phyloP scores from a whole-genome alignment of 148 eudicot species.

The Polygonum aviculare region DNA sequence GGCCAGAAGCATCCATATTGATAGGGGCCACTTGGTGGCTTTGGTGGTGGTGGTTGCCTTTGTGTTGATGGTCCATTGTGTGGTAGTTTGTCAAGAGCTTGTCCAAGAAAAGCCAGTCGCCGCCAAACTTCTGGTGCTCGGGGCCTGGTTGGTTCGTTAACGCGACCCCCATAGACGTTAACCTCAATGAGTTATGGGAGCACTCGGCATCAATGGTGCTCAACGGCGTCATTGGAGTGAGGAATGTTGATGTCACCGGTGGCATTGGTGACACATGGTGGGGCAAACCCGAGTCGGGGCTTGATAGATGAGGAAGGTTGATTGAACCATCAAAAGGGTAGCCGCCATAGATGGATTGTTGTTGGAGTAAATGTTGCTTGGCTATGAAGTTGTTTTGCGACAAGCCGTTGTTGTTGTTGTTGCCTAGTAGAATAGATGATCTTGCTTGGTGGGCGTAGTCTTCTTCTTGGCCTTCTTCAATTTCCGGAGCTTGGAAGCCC shows the following conservation, averaged over 20 bases:
- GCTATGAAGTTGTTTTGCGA: conserved; percentile 4
- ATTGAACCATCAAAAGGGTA: conserved; percentile 33
- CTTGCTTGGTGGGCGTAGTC: not conserved
- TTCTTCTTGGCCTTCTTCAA: conserved; percentile 28
- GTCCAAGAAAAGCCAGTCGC: conserved; percentile 73
- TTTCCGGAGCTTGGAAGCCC: conserved; percentile 10
- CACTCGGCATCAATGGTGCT: conserved; percentile 31
- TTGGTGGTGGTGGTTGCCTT: conserved; percentile 19
- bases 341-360: conserved; percentile 11
- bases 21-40: conserved; percentile 12
- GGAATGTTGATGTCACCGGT: not conserved
- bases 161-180: conserved; percentile 26
- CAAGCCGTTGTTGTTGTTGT: not conserved
- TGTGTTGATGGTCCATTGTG: conserved; percentile 30
- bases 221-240: conserved; percentile 4
- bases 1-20: conserved; percentile 15
- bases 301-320: conserved; percentile 68
- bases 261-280: not conserved
- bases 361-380: conserved; percentile 6
- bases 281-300: conserved; percentile 31
- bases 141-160: conserved; percentile 5
- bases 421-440: not conserved
- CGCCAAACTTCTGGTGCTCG: conserved; percentile 11
- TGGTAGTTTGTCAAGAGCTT: conserved; percentile 72
- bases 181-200: conserved; percentile 30